Base-by-base conservation (phyloP, 495 filamentous ascomycete genomes). In the Penicillium malachiteum region DNA sequence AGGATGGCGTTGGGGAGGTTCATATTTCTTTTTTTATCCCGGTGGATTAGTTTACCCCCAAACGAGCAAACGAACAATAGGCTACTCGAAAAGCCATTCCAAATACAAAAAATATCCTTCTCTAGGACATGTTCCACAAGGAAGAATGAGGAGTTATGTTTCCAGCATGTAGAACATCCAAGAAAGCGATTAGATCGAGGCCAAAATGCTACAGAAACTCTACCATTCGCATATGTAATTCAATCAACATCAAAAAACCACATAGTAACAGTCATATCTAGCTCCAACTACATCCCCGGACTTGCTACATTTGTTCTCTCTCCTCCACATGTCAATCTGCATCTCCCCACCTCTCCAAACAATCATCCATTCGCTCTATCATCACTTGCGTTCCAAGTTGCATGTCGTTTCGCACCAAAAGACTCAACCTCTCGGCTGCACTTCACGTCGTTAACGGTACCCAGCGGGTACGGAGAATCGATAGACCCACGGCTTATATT, bases 391-490 rank as follows among this genome's bases (percentile, higher is more conserved):
- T 13, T 49, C 38, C 50, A 35, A 51, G 52, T 33, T 26, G 31
- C 47, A 50, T 39, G 31, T 52, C 52, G 52, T 35, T 44, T 56
- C 57, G 41, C 50, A 58, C 11, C 40, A 18, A 47, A 39, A 35
- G 30, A n/a, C 37, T 26, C 12, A 51, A 41, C 55, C 45, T 33
- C 46, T 57, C 47, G 7, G 32, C 41, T 49, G 51, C 33, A 21
- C 38, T 49, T 55, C 52, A 46, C 32, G 52, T 50, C 48, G 13
- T 18, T 40, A 40, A 53, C 37, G 39, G 11, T 50, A 50, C 33
- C 54, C 35, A 39, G 26, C 35, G 35, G 14, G 38, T 40, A 33
- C 45, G 42, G 37, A 61, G 59, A 65, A 60, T 54, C 64, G 56
- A 59, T 50, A 37, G 31, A 60, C 53, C 58, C 51, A 50, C 47